Base-by-base conservation (phyloP, 345 rosid genomes). In the Gossypium longicalyx region DNA sequence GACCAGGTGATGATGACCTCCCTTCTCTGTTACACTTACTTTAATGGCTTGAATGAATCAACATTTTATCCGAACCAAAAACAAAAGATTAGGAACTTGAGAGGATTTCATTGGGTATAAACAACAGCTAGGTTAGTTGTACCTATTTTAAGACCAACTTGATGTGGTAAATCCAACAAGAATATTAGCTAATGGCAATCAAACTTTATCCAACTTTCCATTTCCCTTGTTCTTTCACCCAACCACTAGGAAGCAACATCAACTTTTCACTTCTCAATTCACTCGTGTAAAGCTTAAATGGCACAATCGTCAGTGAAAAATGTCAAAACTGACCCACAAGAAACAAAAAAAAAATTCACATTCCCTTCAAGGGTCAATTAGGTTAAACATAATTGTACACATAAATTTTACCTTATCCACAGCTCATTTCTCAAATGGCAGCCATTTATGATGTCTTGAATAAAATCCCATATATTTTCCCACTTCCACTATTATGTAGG, bases 341-440 rank as follows among this genome's bases (percentile, higher is more conserved):
- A 19, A 56, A 20, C 38, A 7, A 8, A 56, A 19, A 56, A 23
- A 44, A 66, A 15, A 0, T 10, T 44, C 70, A 66, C 53, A 66
- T 67, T 7, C 34, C 54, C 57, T 22, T 25, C 13, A 8, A 49
- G 58, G 43, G 6, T 51, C 71, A 47, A 67, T 22, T 25, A 48
- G 11, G 71, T 57, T 23, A 67, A 34, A 67, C 56, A 67, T 22
- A 34, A 49, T 49, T 25, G 43, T 49, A 67, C 20, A 16, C 44
- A 68, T 16, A 27, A 57, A 57, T 20, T 22, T 57, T 13, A 60
- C 43, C 38, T 13, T 51, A 16, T 29, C 27, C 20, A 49, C 72
- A 69, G 8, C 72, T 69, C 59, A 70, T 52, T 29, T 29, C 60
- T 57, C 62, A 22, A 57, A 22, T 57, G 61, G 61, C 29, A 19